Evolutionary conservation across 2,329 filamentous ascomycete species (phyloP), one percentile per base, ranked within the genome.

Genomic region (Phialophora expanda): DNA sequence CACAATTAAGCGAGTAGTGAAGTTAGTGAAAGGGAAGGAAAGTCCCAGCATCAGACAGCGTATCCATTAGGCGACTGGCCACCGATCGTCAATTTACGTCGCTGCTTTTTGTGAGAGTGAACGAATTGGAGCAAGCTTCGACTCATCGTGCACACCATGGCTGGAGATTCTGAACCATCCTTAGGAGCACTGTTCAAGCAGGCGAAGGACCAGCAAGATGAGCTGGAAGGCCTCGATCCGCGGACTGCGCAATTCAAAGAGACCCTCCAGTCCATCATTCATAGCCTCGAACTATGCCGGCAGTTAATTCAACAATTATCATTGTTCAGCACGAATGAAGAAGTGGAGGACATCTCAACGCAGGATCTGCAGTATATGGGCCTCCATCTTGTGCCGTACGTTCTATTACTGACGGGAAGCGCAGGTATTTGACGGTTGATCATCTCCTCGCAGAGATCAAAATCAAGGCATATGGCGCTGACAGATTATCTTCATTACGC

Each of bases 291-390:
- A 73, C 83, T 90, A 76, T 93, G 91, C 77, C 83, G 90, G 65
- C 82, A 86, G 66, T 86, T 91, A 63, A 87, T 91, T 69, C 83
- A 87, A 70, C 84, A 87, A 66, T 83, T 95, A 28, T 89, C 91
- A 0, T 83, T 99, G 61, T 98, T 98, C 84, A 97, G 92, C 72
- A 84, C 88, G 41, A 99, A 99, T 78, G 95, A 99, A 78, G 85
- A 86, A 0, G 79, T 94, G 46, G 95, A 99, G 68, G 95, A 99
- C 79, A 81, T 97, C 34, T 83, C 91, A 14, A 96, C 94, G 1
- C 84, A 85, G n/a, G 89, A 96, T 74, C 80, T 99, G 34, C 92
- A 92, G 79, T 96, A 81, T 66, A 78, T 55, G 26, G 22, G 7
- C 11, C 8, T 9, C 4, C 11, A 24, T 32, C n/a, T 28, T 20